Evolutionary conservation across 1,284 basidiomycete species (phyloP).

Genomic region (Amylostereum chailletii): DNA sequence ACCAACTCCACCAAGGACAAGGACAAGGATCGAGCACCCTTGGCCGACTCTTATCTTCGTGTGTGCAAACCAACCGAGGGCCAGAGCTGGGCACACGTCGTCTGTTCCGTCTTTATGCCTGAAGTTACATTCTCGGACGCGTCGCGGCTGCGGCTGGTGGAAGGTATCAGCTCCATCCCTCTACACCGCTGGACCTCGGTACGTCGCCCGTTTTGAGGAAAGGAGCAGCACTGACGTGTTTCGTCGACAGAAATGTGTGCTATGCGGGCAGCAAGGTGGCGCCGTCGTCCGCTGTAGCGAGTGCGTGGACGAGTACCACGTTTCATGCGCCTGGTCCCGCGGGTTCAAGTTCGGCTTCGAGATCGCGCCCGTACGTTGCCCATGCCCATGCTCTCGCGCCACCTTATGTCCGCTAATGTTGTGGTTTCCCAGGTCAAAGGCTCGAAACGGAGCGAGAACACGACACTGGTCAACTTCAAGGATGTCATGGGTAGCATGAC

Average conservation of each 20-base stretch:
- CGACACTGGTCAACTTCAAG: conserved; percentile 68
- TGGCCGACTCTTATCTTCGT: conserved; percentile 64
- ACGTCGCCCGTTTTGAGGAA: conserved; percentile 19
- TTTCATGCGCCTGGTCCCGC: conserved; percentile 83
- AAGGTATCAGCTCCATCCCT: conserved; percentile 78
- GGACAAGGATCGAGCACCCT: conserved; percentile 30
- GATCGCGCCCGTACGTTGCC: conserved; percentile 63
- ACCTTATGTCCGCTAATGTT: conserved; percentile 7
- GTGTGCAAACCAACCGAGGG: conserved; percentile 92
- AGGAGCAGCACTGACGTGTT: background rate
- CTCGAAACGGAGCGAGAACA: conserved; percentile 55
- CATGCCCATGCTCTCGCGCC: conserved; percentile 5
- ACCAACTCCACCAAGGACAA: conserved; percentile 18
- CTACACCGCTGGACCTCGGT: conserved; percentile 57
- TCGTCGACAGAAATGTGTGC: conserved; percentile 43
- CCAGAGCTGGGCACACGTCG: conserved; percentile 85
- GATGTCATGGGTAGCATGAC: conserved; percentile 80
- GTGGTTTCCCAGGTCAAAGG: conserved; percentile 53
- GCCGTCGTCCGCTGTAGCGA: conserved; percentile 81
- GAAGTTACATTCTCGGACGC: conserved; percentile 80
- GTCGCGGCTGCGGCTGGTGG: conserved; percentile 63
- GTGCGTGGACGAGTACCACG: conserved; percentile 76
- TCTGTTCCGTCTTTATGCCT: conserved; percentile 84
- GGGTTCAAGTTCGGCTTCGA: conserved; percentile 87
- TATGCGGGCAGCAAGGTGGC: conserved; percentile 64